Evolutionary conservation across 2,329 filamentous ascomycete species (phyloP).

Genomic region (Fusarium chuoi): DNA sequence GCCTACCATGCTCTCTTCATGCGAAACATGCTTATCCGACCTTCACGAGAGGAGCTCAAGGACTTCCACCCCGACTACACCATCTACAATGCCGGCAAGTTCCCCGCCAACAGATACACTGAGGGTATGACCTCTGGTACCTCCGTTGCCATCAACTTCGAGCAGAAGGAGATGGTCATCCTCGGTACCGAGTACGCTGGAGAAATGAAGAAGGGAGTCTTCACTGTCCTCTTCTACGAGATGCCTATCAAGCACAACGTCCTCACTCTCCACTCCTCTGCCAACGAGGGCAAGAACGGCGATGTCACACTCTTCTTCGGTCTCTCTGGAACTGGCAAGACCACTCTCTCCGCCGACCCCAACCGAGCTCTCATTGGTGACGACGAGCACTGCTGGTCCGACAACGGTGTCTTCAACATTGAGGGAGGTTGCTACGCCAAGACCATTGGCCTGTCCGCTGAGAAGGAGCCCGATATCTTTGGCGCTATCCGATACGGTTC

Average conservation of each 20-base stretch:
- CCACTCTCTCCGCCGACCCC: constrained; percentile 94
- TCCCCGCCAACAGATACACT: constrained; percentile 98
- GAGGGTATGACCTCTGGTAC: constrained; percentile 99
- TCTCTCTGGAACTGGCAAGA: constrained; percentile 98
- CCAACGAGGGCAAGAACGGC: constrained; percentile 93
- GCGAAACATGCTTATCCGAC: constrained; percentile 99
- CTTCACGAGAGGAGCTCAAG: constrained; percentile 88
- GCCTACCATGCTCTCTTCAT: constrained; percentile 99
- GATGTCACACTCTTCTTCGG: constrained; percentile 99
- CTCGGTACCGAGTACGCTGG: constrained; percentile 98
- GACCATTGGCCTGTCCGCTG: constrained; percentile 94
- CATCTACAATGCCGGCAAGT: constrained; percentile 98
- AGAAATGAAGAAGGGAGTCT: constrained; percentile 87
- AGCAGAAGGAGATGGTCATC: constrained; percentile 99
- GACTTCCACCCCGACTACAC: constrained; percentile 99
- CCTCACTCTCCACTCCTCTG: constrained; percentile 96
- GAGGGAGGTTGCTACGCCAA: constrained; percentile 99
- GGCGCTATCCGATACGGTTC: constrained; percentile 96
- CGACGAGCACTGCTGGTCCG: constrained; percentile 99
- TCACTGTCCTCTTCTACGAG: constrained; percentile 99
- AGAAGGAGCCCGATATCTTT: constrained; percentile 99
- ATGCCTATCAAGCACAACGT: constrained; percentile 99
- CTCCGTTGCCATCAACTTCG: constrained; percentile 98
- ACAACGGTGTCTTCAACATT: constrained; percentile 98
- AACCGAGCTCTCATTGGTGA: constrained; percentile 97